Conservation (phyloP, 108 stramenopile species). For the Cyclotella kingstonii region DNA sequence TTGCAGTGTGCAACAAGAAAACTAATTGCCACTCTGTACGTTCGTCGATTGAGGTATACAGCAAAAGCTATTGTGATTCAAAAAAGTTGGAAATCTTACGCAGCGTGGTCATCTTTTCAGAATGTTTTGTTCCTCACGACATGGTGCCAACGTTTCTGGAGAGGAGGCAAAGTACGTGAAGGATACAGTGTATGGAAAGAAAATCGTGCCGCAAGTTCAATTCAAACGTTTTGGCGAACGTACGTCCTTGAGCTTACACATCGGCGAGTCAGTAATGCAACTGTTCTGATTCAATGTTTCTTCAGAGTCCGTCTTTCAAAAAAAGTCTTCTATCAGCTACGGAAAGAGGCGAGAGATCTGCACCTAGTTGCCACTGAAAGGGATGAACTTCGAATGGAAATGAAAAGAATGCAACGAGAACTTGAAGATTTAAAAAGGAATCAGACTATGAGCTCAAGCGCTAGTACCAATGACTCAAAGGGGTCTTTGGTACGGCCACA, state of each 20-base stretch:
- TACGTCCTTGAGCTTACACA: constrained; percentile 23
- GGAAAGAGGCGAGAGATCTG: constrained; percentile 57
- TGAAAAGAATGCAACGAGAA: constrained; percentile 50
- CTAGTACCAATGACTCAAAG: neutral
- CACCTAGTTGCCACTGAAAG: constrained; percentile 48
- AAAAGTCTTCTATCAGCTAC: constrained; percentile 27
- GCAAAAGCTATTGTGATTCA: constrained; percentile 24
- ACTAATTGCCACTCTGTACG: constrained; percentile 26
- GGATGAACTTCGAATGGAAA: constrained; percentile 56
- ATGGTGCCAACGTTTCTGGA: constrained; percentile 59
- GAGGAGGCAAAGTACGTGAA: constrained; percentile 32
- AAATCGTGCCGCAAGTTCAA: constrained; percentile 39
- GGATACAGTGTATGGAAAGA: constrained; percentile 14
- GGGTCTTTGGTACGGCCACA: constrained; percentile 8
- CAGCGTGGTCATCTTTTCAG: constrained; percentile 34
- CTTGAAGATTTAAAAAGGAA: constrained; percentile 8
- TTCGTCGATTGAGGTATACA: constrained; percentile 21
- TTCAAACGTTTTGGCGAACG: constrained; percentile 57
- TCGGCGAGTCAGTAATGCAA: constrained; percentile 15
- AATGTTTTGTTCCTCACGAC: constrained; percentile 42
- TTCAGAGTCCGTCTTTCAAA: constrained; percentile 41
- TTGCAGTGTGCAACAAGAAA: constrained; percentile 39
- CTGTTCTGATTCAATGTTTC: constrained; percentile 44
- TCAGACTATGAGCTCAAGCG: neutral
- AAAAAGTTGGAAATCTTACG: constrained; percentile 31